Conservation (phyloP, 2,329 filamentous ascomycete genomes). For the Fusarium sp. region DNA sequence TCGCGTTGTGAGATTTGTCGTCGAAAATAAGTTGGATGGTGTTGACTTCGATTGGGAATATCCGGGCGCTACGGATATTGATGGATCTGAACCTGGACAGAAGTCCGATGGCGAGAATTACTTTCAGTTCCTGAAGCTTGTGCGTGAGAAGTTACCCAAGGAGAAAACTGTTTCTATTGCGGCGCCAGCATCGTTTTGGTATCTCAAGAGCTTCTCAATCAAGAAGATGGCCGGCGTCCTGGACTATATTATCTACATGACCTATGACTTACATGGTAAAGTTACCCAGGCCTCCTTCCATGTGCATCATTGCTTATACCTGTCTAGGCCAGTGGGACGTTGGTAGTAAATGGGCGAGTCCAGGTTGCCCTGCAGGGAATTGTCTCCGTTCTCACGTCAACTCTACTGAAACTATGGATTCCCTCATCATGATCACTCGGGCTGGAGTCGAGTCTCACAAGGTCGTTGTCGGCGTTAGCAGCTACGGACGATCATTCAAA, state of each 20-base stretch:
- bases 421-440: neutral
- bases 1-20: conserved; percentile 53
- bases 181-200: conserved; percentile 51
- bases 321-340: neutral
- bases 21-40: conserved; percentile 53
- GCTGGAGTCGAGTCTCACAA: neutral
- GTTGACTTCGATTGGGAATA: conserved; percentile 60
- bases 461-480: neutral
- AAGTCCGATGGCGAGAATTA: conserved; percentile 27
- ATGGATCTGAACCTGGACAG: conserved; percentile 46
- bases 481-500: neutral
- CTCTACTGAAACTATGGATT: neutral
- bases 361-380: neutral
- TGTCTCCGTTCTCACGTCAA: neutral
- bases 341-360: neutral
- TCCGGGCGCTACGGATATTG: conserved; percentile 43
- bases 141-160: neutral
- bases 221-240: conserved; percentile 40
- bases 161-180: conserved; percentile 47
- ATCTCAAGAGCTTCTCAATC: conserved; percentile 49
- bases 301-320: too few species aligned
- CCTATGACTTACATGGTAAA: conserved; percentile 27
- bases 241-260: conserved; percentile 48
- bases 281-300: neutral
- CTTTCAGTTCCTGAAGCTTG: conserved; percentile 21